A percentile compares a stretch with the other conserved stretches of the same genome.
Evolutionary conservation across 2,329 filamentous ascomycete genomes (phyloP).

Genomic region (Diplocarpon mali): DNA sequence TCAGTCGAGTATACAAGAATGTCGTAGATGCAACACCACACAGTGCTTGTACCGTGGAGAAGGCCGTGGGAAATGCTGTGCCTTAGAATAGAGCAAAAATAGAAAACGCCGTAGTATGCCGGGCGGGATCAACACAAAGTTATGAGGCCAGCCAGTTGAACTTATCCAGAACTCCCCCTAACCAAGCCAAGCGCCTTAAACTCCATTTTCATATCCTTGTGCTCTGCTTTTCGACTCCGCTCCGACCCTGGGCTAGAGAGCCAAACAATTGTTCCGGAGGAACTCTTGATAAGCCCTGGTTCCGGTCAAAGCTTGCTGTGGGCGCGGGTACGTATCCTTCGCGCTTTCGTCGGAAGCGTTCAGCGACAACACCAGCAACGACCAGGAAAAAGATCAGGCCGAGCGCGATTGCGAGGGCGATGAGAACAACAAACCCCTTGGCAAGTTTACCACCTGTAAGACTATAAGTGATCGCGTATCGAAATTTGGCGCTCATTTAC

Average conservation of each 20-base stretch:
- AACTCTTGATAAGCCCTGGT: slow-evolving; percentile 46
- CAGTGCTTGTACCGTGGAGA: slow-evolving; percentile 14
- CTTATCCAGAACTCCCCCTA: slow-evolving; percentile 26
- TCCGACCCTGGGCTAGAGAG: slow-evolving; percentile 24
- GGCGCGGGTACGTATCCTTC: slow-evolving; percentile 75
- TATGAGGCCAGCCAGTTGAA: slow-evolving; percentile 13
- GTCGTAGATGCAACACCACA: slow-evolving; percentile 13
- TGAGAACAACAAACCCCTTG: slow-evolving; percentile 68
- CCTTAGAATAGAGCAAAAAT: slow-evolving; percentile 8
- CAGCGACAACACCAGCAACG: slow-evolving; percentile 60
- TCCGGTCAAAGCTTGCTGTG: slow-evolving; percentile 50
- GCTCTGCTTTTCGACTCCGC: slow-evolving; percentile 22
- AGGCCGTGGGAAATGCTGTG: slow-evolving; percentile 13
- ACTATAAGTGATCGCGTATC: neutral
- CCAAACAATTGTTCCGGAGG: slow-evolving; percentile 43
- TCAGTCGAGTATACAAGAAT: slow-evolving; percentile 6
- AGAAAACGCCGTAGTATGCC: slow-evolving; percentile 19
- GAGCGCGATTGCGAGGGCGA: slow-evolving; percentile 68
- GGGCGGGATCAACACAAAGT: slow-evolving; percentile 19
- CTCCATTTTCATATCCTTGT: slow-evolving; percentile 22
- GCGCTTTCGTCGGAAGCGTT: slow-evolving; percentile 63
- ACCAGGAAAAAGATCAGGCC: slow-evolving; percentile 70
- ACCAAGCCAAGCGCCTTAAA: slow-evolving; percentile 21
- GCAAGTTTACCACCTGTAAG: slow-evolving; percentile 46
- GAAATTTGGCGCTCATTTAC: slow-evolving; percentile 24